Percentiles rank a stretch among this genome's conserved stretches.
Evolutionary conservation across 345 rosid species (phyloP).

Genomic region (Gossypium stocksii): DNA sequence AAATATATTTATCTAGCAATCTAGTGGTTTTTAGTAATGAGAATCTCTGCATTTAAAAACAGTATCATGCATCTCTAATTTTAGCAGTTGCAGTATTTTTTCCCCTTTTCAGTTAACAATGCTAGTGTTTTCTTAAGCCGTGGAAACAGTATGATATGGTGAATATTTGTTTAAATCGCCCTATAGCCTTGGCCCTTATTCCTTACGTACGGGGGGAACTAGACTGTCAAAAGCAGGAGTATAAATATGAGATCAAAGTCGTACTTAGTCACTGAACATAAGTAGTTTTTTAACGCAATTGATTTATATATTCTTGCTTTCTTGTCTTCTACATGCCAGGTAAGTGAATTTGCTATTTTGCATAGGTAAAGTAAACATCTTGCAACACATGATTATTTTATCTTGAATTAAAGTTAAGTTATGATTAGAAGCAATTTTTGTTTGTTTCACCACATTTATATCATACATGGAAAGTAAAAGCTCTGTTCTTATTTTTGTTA

Average conservation of each 20-base stretch:
- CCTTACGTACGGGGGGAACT: background rate
- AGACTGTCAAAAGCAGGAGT: background rate
- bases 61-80: background rate
- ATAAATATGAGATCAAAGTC: background rate
- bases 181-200: background rate
- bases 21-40: background rate
- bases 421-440: background rate
- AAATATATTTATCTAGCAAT: background rate
- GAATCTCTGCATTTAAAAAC: conserved; percentile 2
- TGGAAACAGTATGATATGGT: background rate
- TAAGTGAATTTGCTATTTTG: background rate
- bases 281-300: background rate
- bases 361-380: background rate
- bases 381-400: background rate
- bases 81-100: background rate
- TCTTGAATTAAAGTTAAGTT: background rate
- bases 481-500: background rate
- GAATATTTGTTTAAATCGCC: background rate
- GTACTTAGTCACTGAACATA: background rate
- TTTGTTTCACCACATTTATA: background rate
- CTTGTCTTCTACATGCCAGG: background rate
- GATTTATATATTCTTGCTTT: background rate
- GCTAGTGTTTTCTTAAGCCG: background rate
- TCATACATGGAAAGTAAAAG: background rate
- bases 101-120: background rate